These are phyloP conservation scores for Aspergillus bertholletiae DNA, from an alignment of 495 filamentous ascomycete species.

Conservation along the genomic window DNA sequence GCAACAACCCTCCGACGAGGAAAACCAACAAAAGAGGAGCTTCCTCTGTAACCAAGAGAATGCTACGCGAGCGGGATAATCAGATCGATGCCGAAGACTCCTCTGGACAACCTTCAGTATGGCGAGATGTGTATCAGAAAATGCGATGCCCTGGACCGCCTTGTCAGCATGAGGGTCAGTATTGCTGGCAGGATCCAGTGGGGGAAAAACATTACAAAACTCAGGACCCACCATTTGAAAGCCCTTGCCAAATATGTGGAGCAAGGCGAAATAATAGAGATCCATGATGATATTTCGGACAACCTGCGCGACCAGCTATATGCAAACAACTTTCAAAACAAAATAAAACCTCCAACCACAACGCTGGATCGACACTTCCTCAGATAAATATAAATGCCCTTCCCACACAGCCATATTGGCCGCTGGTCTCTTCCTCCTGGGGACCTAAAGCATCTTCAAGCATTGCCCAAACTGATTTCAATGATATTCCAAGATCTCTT, in stretches of 20 bases:
- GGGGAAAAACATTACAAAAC: constrained; percentile 30
- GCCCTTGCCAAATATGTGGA: constrained; percentile 20
- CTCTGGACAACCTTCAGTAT: constrained; percentile 11
- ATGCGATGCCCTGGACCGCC: constrained; percentile 21
- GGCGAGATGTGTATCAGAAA: constrained; percentile 25
- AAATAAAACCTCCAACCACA: neutral
- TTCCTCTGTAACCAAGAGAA: constrained; percentile 3
- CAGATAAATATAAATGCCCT: constrained; percentile 1
- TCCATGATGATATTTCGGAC: constrained; percentile 25
- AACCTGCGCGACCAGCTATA: constrained; percentile 24
- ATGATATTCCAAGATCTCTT: neutral
- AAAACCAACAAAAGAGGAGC: constrained; percentile 1
- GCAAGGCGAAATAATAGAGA: constrained; percentile 17
- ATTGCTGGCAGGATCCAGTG: constrained; percentile 28
- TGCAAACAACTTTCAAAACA: constrained; percentile 9
- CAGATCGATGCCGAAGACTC: constrained; percentile 1
- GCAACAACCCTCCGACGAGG: neutral
- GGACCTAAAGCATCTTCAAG: neutral
- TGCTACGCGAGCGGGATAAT: neutral
- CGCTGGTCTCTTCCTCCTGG: neutral
- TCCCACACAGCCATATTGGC: constrained; percentile 3
- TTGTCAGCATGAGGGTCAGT: constrained; percentile 18
- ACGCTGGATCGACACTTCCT: neutral
- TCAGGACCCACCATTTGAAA: constrained; percentile 22
- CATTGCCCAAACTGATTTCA: neutral